Conservation (phyloP, 345 rosid species). For the Acer negundo region DNA sequence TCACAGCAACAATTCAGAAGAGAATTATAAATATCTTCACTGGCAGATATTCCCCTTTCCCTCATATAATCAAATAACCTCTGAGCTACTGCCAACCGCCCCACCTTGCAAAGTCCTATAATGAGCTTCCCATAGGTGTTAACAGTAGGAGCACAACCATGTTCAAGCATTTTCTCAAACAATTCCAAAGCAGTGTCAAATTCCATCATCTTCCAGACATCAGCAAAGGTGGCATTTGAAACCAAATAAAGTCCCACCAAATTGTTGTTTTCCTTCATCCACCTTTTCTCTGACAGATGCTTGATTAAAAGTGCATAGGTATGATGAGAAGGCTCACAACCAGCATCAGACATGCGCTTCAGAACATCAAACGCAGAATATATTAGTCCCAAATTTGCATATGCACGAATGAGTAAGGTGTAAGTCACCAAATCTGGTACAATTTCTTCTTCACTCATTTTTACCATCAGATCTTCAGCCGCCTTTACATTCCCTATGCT, state of each 20-base stretch:
- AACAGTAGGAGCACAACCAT: slow-evolving; percentile 61
- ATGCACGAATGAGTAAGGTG: slow-evolving; percentile 62
- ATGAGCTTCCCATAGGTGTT: slow-evolving; percentile 64
- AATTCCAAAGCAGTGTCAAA: slow-evolving; percentile 57
- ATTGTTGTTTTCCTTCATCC: slow-evolving; percentile 32
- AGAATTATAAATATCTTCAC: slow-evolving; percentile 54
- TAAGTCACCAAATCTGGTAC: slow-evolving; percentile 67
- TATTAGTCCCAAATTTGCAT: slow-evolving; percentile 57
- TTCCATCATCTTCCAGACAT: slow-evolving; percentile 59
- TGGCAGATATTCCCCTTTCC: slow-evolving; percentile 54
- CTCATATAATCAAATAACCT: slow-evolving; percentile 55
- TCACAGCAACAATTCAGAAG: slow-evolving; percentile 68
- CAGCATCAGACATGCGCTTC: slow-evolving; percentile 71
- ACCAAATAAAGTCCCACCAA: slow-evolving; percentile 32
- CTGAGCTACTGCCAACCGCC: slow-evolving; percentile 50
- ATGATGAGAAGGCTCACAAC: slow-evolving; percentile 75
- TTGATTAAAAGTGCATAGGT: slow-evolving; percentile 65
- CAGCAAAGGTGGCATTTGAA: slow-evolving; percentile 28
- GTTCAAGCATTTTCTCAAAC: slow-evolving; percentile 58
- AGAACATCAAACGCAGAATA: slow-evolving; percentile 72
- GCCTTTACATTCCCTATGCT: slow-evolving; percentile 58
- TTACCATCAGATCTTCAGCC: slow-evolving; percentile 62
- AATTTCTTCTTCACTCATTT: slow-evolving; percentile 67
- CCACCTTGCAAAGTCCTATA: slow-evolving; percentile 62
- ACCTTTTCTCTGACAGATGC: slow-evolving; percentile 49